phyloP scores from a whole-genome alignment of 2,329 filamentous ascomycete species.

The Sclerotiophoma versabilis region DNA sequence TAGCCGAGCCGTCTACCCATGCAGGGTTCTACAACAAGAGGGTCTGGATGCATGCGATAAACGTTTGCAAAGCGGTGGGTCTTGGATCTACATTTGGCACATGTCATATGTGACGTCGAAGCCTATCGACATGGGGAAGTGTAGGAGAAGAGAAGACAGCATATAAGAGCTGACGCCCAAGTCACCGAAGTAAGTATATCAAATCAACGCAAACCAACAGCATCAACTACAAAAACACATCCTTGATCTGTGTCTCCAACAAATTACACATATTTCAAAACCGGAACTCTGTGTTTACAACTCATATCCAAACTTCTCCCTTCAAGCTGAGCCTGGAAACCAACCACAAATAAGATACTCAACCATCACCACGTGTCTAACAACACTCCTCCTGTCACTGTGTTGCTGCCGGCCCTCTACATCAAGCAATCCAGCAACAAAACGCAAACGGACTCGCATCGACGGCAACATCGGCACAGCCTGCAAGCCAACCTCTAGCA shows the following conservation, averaged over 20 bases:
- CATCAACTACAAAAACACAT: background rate
- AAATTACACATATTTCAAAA: background rate
- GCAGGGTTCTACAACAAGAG: background rate
- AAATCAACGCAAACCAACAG: background rate
- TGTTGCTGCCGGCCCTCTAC: background rate
- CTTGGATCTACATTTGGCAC: constrained; percentile 4
- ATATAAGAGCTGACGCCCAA: background rate
- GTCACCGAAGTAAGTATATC: background rate
- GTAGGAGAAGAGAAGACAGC: background rate
- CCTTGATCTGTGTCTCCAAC: background rate
- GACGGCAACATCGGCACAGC: constrained; percentile 2
- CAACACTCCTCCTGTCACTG: background rate
- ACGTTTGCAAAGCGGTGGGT: background rate
- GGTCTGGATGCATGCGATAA: background rate
- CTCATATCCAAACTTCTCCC: background rate
- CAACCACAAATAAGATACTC: background rate
- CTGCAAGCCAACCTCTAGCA: background rate
- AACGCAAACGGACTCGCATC: background rate
- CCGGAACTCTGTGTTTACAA: background rate
- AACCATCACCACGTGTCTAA: background rate
- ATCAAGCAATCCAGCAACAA: background rate
- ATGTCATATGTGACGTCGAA: constrained; percentile 16
- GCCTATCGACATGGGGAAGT: background rate
- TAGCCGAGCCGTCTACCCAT: constrained; percentile 10
- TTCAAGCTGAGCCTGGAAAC: background rate